Base-by-base conservation (phyloP, 495 filamentous ascomycete species). In the Xylaria flabelliformis region DNA sequence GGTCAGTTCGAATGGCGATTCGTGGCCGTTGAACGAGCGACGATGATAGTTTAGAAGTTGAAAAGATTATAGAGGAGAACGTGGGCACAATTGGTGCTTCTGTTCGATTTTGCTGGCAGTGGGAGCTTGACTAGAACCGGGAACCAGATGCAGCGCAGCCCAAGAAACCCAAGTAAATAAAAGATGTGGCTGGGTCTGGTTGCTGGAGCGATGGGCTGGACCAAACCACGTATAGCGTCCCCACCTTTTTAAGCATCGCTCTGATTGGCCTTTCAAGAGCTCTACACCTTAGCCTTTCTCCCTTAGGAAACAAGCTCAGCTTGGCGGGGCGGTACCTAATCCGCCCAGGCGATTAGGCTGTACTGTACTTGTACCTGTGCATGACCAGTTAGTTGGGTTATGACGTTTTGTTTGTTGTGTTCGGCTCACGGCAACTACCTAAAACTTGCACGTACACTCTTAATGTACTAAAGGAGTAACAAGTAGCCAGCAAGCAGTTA, bases 121-220 rank as follows among this genome's bases (percentile, higher is more conserved):
- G 26, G 26, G 26, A 29, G 26, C 26, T 29, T 29, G 36, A 42
- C 59, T 63, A n/a, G 58, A 70, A 32, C 44, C 34, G 4, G 67
- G 56, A 59, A 34, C 26, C 39, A 61, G 58, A 51, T 56, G 59
- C 69, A 71, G 36, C 34, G 32, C 70, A 72, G 63, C 70, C 70
- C 70, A 59, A 67, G 63, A 41, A 39, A 63, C 58, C 62, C 53
- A 74, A 77, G 77, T 79, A 77, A 79, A 79, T 78, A 79, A 78
- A 79, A 78, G 71, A 76, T 78, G 77, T 79, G 77, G 77, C 77
- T 79, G 77, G 77, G 70, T 53, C 24, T 42, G 42, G 77, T 79
- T 79, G 77, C 76, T 69, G 64, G 68, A 72, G 72, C 44, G 74
- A 79, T 76, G 69, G 59, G 68, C 63, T 64, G 2, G 67, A 69